These are phyloP conservation scores for Phalaenopsis aphrodite DNA, from an alignment of 106 monocot genomes.

Conservation along the genomic window DNA sequence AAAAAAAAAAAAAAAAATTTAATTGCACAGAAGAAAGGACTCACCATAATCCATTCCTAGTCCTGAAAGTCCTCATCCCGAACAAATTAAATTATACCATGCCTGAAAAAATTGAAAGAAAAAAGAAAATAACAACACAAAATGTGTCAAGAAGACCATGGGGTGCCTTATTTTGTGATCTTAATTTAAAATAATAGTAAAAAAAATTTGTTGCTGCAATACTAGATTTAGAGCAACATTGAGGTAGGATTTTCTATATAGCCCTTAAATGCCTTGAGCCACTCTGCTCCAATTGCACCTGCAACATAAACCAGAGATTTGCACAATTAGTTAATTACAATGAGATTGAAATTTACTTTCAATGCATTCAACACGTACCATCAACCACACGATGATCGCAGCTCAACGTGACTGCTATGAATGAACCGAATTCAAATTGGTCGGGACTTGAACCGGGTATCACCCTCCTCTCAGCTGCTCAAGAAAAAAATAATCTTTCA, in stretches of 20 bases:
- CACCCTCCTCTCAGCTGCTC: conserved; percentile 87
- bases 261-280: conserved; percentile 93
- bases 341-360: not conserved
- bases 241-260: conserved; percentile 87
- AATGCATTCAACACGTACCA: conserved; percentile 23
- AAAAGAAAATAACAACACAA: conserved; percentile 5
- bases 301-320: not conserved
- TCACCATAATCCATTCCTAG: not conserved
- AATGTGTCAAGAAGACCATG: not conserved
- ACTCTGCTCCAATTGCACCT: conserved; percentile 98
- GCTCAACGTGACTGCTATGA: conserved; percentile 91
- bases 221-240: conserved; percentile 58
- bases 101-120: not conserved
- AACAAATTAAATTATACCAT: not conserved
- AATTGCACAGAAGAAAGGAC: not conserved
- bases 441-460: conserved; percentile 50
- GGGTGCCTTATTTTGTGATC: conserved; percentile 23
- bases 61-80: not conserved
- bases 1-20: not conserved
- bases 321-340: not conserved
- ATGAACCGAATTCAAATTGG: conserved; percentile 75
- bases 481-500: conserved; percentile 7
- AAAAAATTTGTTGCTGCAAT: conserved; percentile 22
- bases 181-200: not conserved
- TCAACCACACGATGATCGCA: conserved; percentile 98